Conservation (phyloP, 2,329 filamentous ascomycete genomes). For the Penicillium sp. region DNA sequence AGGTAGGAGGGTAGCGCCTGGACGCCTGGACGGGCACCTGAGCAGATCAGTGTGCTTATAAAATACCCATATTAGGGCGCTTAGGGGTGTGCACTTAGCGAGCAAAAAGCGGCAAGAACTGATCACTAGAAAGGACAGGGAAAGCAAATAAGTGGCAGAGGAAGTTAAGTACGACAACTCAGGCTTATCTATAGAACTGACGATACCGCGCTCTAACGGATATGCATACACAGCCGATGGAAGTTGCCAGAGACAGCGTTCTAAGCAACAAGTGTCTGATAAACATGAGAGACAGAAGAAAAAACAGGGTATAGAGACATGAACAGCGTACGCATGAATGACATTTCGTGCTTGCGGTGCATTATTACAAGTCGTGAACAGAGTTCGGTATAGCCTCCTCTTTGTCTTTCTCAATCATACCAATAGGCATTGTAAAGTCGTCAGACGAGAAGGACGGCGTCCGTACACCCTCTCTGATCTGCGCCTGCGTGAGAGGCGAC, state of each 20-base stretch:
- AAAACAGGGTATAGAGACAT: slow-evolving; percentile 11
- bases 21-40: too few relatives aligned
- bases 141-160: too few relatives aligned
- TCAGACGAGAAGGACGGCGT: slow-evolving; percentile 37
- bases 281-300: background rate
- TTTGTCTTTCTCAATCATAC: slow-evolving; percentile 25
- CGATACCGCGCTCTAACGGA: background rate
- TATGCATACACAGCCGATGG: slow-evolving; percentile 1
- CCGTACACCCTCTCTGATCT: slow-evolving; percentile 36
- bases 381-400: slow-evolving; percentile 22
- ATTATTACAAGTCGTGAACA: slow-evolving; percentile 26
- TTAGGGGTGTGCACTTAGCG: too few relatives aligned
- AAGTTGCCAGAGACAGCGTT: background rate
- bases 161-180: too few relatives aligned
- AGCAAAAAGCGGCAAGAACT: too few relatives aligned
- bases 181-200: background rate
- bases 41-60: too few relatives aligned
- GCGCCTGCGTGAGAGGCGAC: slow-evolving; percentile 40
- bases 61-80: too few relatives aligned
- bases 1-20: too few relatives aligned
- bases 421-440: slow-evolving; percentile 30
- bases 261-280: background rate
- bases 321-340: slow-evolving; percentile 1
- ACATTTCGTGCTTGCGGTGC: slow-evolving; percentile 3
- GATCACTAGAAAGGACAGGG: too few relatives aligned